These are phyloP conservation scores for Scheffersomyces stambukii DNA, from an alignment of 1,139 yeast species.

Conservation along the genomic window DNA sequence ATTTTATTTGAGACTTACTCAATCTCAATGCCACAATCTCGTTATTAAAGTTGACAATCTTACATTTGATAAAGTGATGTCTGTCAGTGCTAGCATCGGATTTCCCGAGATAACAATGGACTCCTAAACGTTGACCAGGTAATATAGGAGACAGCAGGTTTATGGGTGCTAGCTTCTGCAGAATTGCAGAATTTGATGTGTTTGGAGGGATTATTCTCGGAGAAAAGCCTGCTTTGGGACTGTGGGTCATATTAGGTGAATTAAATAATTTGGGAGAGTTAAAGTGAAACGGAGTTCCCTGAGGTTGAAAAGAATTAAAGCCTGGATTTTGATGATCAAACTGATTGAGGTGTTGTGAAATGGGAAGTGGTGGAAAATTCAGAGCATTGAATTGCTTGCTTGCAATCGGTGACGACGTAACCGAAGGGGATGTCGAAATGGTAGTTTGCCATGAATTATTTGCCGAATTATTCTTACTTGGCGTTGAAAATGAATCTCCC, in stretches of 20 bases:
- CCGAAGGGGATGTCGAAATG: too few species aligned
- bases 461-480: too few species aligned
- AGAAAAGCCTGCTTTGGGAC: conserved; percentile 4
- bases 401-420: too few species aligned
- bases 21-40: conserved; percentile 27
- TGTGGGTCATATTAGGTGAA: conserved; percentile 1
- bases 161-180: conserved; percentile 8
- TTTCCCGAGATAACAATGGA: background rate
- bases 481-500: too few species aligned
- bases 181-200: background rate
- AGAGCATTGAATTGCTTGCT: too few species aligned
- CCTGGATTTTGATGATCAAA: too few species aligned
- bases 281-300: too few species aligned
- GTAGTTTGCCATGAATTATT: too few species aligned
- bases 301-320: too few species aligned
- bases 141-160: background rate
- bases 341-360: too few species aligned
- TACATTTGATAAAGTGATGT: conserved; percentile 21
- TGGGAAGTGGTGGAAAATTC: too few species aligned
- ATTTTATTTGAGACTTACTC: conserved; percentile 21
- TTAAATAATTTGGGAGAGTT: conserved; percentile 5
- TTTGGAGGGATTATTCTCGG: conserved; percentile 3
- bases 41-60: conserved; percentile 24
- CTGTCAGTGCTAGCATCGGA: conserved; percentile 3
- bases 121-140: background rate